These are phyloP conservation scores for Magnaporthiopsis incrustans DNA, from an alignment of 2,329 filamentous ascomycete species.

Conservation along the genomic window DNA sequence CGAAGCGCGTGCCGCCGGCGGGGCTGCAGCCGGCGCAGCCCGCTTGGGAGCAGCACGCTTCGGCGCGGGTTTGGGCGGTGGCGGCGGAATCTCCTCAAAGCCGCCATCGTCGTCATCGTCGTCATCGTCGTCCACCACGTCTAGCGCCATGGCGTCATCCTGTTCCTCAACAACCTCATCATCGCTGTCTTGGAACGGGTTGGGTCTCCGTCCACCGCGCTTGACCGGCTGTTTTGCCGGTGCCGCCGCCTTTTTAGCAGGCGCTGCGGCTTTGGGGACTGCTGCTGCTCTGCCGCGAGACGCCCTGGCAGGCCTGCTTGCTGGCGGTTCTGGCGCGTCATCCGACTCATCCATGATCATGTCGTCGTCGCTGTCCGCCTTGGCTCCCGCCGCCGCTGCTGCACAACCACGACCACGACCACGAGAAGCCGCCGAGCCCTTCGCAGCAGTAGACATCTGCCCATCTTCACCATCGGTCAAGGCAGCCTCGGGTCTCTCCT, in stretches of 20 bases:
- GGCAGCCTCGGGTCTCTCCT: constrained; percentile 63
- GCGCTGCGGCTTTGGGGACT: constrained; percentile 18
- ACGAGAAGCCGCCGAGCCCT: constrained; percentile 11
- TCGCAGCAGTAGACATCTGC: constrained; percentile 21
- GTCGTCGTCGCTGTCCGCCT: constrained; percentile 37
- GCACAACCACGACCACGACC: constrained; percentile 9
- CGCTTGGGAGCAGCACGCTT: constrained; percentile 13
- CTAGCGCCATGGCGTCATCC: constrained; percentile 42
- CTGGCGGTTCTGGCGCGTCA: constrained; percentile 36
- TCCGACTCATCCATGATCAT: constrained; percentile 45
- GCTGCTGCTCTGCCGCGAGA: constrained; percentile 26
- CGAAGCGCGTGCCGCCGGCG: constrained; percentile 18
- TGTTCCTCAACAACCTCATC: constrained; percentile 30
- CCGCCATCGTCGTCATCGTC: constrained; percentile 32
- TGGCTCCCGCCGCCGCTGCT: constrained; percentile 21
- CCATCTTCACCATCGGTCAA: constrained; percentile 27
- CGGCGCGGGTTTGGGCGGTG: constrained; percentile 28
- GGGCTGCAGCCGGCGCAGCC: constrained; percentile 11
- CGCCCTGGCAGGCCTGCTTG: constrained; percentile 20
- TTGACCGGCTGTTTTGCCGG: constrained; percentile 25
- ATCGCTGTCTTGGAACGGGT: constrained; percentile 28
- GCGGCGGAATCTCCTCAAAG: constrained; percentile 32
- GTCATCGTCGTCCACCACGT: constrained; percentile 39
- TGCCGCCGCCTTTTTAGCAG: constrained; percentile 26
- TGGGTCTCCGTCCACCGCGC: constrained; percentile 34